phyloP scores from a whole-genome alignment of 1,139 yeast genomes.

The Pneumocystis sp. region DNA sequence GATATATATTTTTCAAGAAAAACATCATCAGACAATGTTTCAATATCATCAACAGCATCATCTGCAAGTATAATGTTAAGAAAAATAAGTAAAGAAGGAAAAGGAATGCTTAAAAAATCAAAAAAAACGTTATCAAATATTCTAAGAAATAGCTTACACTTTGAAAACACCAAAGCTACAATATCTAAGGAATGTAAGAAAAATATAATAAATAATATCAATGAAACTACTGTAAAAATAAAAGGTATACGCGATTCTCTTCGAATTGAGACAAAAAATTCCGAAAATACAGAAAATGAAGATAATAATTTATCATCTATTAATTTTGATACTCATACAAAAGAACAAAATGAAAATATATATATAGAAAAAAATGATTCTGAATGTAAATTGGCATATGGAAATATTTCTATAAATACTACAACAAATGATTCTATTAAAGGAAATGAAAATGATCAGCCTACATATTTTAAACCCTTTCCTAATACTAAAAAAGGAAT shows the following conservation, averaged over 20 bases:
- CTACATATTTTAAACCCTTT: neutral
- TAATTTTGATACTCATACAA: neutral
- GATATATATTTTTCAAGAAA: neutral
- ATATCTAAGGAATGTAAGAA: constrained; percentile 2
- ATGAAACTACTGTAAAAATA: neutral
- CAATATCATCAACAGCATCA: constrained; percentile 10
- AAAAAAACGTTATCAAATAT: neutral
- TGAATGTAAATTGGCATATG: neutral
- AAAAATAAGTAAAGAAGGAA: constrained; percentile 5
- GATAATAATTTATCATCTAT: neutral
- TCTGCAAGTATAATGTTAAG: constrained; percentile 9
- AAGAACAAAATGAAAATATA: neutral
- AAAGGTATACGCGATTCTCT: neutral
- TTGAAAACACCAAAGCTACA: constrained; percentile 3
- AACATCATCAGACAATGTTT: constrained; percentile 7
- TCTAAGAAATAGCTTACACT: constrained; percentile 5
- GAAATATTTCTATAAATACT: neutral
- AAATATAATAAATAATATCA: neutral
- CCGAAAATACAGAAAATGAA: neutral
- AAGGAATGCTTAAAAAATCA: neutral
- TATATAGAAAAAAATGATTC: neutral
- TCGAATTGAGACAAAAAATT: neutral
- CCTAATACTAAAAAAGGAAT: neutral
- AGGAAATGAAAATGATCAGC: neutral
- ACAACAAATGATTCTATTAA: neutral